A percentile compares a stretch with the other conserved stretches of the same genome.
These are phyloP conservation scores for Geranium incanum DNA, from an alignment of 441 rosid species.

Conservation along the genomic window DNA sequence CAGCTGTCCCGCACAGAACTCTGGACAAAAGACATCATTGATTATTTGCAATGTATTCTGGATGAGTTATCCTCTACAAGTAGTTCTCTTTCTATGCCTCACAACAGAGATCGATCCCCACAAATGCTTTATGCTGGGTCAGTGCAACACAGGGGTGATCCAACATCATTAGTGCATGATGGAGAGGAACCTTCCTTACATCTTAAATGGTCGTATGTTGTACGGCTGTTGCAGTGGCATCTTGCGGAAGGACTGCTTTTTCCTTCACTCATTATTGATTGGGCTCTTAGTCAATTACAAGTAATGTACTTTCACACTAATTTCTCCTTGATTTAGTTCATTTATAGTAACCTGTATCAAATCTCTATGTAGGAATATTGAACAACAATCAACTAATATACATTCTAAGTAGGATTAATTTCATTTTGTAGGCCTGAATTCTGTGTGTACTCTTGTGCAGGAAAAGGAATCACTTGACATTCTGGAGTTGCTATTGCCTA, in stretches of 20 bases:
- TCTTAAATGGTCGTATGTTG: conserved; percentile 93
- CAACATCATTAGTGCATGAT: conserved; percentile 40
- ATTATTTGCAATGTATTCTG: conserved; percentile 75
- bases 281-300: conserved; percentile 92
- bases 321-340: neutral
- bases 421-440: conserved; percentile 23
- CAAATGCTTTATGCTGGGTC: conserved; percentile 66
- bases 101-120: conserved; percentile 58
- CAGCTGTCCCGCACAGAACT: conserved; percentile 74
- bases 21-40: conserved; percentile 97
- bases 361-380: neutral
- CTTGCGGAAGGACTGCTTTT: conserved; percentile 82
- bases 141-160: conserved; percentile 47
- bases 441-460: conserved; percentile 39
- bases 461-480: conserved; percentile 75
- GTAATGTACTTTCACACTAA: conserved; percentile 27
- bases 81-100: conserved; percentile 54
- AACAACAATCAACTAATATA: neutral
- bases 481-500: conserved; percentile 83
- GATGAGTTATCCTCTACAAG: conserved; percentile 66
- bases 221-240: conserved; percentile 93
- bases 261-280: conserved; percentile 86
- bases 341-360: conserved; percentile 8
- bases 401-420: conserved; percentile 11
- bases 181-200: conserved; percentile 82